Evolutionary conservation across 306 rosid genomes (phyloP).

Genomic region (Hylodesmum podocarpum): DNA sequence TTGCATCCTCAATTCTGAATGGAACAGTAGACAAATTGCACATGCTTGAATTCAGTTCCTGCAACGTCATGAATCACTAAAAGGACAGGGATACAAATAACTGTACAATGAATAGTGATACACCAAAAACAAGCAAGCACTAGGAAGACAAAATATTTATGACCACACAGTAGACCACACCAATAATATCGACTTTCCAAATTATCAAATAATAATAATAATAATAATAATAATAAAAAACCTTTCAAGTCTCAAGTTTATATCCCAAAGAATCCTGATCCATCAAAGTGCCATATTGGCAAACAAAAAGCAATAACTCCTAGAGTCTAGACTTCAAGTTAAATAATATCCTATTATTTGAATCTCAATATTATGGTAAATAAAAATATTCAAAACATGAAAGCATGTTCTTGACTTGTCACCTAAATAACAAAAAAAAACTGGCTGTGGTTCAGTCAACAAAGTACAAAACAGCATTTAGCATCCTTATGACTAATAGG

Average conservation of each 20-base stretch:
- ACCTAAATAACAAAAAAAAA: conserved; percentile 2
- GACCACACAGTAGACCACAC: background rate
- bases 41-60: conserved; percentile 44
- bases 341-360: background rate
- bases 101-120: background rate
- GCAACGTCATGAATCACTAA: conserved; percentile 35
- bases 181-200: background rate
- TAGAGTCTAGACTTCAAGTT: background rate
- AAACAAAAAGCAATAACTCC: background rate
- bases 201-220: conserved; percentile 18
- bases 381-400: background rate
- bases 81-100: background rate
- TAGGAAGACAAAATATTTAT: background rate
- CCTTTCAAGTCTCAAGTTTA: background rate
- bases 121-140: background rate
- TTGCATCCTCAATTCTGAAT: conserved; percentile 39
- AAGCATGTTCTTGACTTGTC: background rate
- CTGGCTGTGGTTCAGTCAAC: background rate
- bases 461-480: background rate
- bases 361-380: background rate
- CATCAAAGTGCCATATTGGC: background rate
- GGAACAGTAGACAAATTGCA: conserved; percentile 41
- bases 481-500: background rate
- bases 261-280: conserved; percentile 2
- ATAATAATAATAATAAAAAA: no score